Evolutionary conservation across 2,329 filamentous ascomycete genomes (phyloP), one percentile per base, ranked within the genome.

Genomic region (Microthyrium microscopicum): DNA sequence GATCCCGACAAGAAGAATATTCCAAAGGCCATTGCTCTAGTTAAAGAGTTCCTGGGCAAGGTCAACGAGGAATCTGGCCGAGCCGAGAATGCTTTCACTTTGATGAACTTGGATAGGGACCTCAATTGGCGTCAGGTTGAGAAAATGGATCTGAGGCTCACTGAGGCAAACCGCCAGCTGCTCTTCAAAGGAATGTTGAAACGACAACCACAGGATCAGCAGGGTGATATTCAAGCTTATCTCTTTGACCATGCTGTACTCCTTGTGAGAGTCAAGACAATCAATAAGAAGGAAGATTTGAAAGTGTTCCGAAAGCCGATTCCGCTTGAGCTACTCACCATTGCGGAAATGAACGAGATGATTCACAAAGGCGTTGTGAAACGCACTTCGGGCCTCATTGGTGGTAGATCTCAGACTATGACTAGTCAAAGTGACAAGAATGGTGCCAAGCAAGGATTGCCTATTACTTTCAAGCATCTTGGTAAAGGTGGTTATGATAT

Each of bases 61-160:
- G 89, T 98, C 50, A 98, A 98, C 49, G 70, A 81, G 11, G 89
- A 95, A 54, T 93, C 84, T 43, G 89, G 89, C 46, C 94, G 92
- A 60, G 84, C 89, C 1, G 89, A 98, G 56, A 98, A 98, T 51
- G 78, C 89, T 33, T 95, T 93, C 65, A 95, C 95, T 52, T 61
- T 98, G 37, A 78, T 87, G 54, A 80, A 84, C 44, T 68, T 98
- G 20, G 89, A 94, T 50, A 76, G 89, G 44, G 81, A 92, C 46
- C 70, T 98, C 42, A 83, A 87, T 41, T 98, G 92, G 66, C 72
- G 78, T 26, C 77, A 81, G 2, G 83, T 83, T 41, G 87, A 94
- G 49, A 80, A 77, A 48, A 85, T 95, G 30, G 89, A 98, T 52
- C 61, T 98, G 40, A 92, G 92, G 54, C 66, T 98, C 32, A 93